These are phyloP conservation scores for Saururus chinensis DNA, from an alignment of 164 flowering plant genomes.

Conservation along the genomic window DNA sequence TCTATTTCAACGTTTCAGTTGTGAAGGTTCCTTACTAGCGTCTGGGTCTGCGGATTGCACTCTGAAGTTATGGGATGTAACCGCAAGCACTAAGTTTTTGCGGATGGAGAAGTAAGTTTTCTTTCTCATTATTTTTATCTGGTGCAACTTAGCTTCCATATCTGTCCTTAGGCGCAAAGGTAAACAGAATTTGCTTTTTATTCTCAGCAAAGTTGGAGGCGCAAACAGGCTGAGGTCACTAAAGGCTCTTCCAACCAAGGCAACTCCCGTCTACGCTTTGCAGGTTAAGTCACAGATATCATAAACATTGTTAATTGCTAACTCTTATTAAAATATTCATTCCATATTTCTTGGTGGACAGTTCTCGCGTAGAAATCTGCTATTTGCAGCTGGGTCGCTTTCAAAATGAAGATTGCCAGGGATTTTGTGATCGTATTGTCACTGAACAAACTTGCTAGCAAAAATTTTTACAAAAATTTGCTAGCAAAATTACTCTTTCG, in stretches of 20 bases:
- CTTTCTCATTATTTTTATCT: background rate
- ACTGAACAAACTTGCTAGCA: too few species aligned
- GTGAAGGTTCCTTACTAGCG: constrained; percentile 95
- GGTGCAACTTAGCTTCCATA: background rate
- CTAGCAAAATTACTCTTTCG: too few species aligned
- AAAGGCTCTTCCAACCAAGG: constrained; percentile 76
- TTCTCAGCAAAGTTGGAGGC: constrained; percentile 47
- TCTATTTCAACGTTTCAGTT: constrained; percentile 23
- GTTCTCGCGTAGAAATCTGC: constrained; percentile 34
- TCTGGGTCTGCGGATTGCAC: constrained; percentile 99
- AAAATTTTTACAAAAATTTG: too few species aligned
- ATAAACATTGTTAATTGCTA: background rate
- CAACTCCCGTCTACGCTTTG: constrained; percentile 67
- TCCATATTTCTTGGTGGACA: constrained; percentile 6
- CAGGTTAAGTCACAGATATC: constrained; percentile 30
- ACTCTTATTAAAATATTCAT: background rate
- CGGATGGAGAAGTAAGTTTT: constrained; percentile 58
- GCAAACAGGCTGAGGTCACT: constrained; percentile 72
- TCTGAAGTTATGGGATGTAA: constrained; percentile 93
- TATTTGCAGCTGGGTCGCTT: constrained; percentile 28
- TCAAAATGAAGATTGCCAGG: constrained; percentile 12
- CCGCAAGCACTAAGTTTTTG: constrained; percentile 51
- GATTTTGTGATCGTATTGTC: too few species aligned
- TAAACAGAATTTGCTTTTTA: background rate
- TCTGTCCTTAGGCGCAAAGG: background rate